Evolutionary conservation across 2,329 filamentous ascomycete genomes (phyloP), one percentile per base, ranked within the genome.

Genomic region (Onygena corvina): DNA sequence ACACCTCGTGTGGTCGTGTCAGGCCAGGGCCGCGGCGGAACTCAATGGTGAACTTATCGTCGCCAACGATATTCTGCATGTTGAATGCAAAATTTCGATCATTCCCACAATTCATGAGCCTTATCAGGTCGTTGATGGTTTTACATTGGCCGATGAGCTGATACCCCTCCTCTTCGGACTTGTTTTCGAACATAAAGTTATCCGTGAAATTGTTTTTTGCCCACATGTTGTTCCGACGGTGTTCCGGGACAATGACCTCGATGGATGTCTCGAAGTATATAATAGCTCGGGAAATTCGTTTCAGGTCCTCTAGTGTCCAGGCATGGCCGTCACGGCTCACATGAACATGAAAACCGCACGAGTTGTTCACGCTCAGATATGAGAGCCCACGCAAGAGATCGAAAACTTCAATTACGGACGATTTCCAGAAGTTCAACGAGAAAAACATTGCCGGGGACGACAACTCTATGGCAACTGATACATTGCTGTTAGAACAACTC

Each of bases 31-130:
- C 42, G 6, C 42, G 42, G 12, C 25, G 42, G 25, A 46, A 46
- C 25, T 46, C 42, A 14, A 46, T 29, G 20, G 30, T 47, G 9
- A 20, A 36, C 7, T 25, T 36, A 36, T 36, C 46, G 11, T n/a
- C 46, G 9, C 12, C 33, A 3, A 34, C 12, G 8, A 47, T 8
- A 30, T n/a, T 25, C 29, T 29, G 35, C 6, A 47, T 35, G 20
- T 47, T 47, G 29, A 29, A 47, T 9, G 8, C n/a, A 25, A 18
- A 47, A 7, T 47, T 47, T 3, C 16, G 14, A 30, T 47, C 12
- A 8, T 16, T 34, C 4, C 46, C 46, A 16, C 20, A 21, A 25
- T 47, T 47, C 46, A 47, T 47, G 7, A 47, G 31, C 46, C 21
- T 20, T 7, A 25, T 16, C 8, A 47, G 21, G 4, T 47, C 46